These are phyloP conservation scores for Xylaria sp. DNA, from an alignment of 2,329 filamentous ascomycete species.

Conservation along the genomic window DNA sequence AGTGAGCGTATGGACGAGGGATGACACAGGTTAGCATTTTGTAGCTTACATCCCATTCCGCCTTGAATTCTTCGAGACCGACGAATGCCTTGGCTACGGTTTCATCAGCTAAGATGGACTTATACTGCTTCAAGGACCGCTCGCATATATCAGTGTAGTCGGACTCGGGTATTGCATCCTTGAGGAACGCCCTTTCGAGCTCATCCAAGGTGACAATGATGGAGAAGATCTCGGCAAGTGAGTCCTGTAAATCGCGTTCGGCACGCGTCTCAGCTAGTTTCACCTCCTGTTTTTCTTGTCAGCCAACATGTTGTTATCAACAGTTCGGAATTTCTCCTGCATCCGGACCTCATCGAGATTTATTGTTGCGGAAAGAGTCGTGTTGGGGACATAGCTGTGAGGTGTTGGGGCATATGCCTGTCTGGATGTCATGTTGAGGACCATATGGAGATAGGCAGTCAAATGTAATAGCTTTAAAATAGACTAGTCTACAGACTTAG, in stretches of 20 bases:
- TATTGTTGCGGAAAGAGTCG: constrained; percentile 85
- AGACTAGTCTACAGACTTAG: neutral
- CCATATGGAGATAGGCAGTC: constrained; percentile 1
- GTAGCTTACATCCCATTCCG: constrained; percentile 81
- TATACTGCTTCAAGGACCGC: constrained; percentile 94
- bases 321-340: neutral
- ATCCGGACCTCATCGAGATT: constrained; percentile 85
- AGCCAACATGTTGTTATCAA: constrained; percentile 4
- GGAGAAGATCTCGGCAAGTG: constrained; percentile 95
- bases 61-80: constrained; percentile 90
- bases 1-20: constrained; percentile 34
- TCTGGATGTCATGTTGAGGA: constrained; percentile 60
- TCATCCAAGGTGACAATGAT: constrained; percentile 97
- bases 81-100: constrained; percentile 89
- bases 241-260: constrained; percentile 94
- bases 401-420: constrained; percentile 90
- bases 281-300: constrained; percentile 74
- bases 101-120: constrained; percentile 90
- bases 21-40: neutral
- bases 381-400: constrained; percentile 90
- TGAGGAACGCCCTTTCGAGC: constrained; percentile 94
- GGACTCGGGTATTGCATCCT: constrained; percentile 89
- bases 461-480: no score
- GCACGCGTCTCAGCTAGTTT: constrained; percentile 87
- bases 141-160: constrained; percentile 98